These are phyloP conservation scores for Aspergillus sergii DNA, from an alignment of 2,329 filamentous ascomycete genomes.

Conservation along the genomic window DNA sequence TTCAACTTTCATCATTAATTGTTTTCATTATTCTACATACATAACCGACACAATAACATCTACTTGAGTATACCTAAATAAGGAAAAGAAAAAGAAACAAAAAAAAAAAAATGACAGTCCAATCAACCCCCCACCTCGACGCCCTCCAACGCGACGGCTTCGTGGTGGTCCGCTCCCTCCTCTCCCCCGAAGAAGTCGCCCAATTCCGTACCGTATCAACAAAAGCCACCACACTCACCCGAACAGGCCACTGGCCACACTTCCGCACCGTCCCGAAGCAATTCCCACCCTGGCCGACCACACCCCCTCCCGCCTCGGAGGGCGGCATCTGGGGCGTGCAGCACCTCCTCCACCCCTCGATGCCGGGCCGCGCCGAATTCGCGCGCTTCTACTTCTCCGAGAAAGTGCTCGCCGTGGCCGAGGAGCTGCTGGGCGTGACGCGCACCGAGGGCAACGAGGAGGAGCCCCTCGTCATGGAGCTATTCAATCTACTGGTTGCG, in stretches of 20 bases:
- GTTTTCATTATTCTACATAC: neutral
- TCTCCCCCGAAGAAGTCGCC: slow-evolving; percentile 59
- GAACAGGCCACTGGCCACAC: slow-evolving; percentile 75
- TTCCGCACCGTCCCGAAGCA: slow-evolving; percentile 86
- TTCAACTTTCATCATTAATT: neutral
- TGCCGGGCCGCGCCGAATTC: slow-evolving; percentile 65
- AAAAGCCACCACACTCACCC: slow-evolving; percentile 62
- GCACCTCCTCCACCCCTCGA: slow-evolving; percentile 75
- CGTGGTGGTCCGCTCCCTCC: slow-evolving; percentile 68
- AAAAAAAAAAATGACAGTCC: slow-evolving; percentile 16
- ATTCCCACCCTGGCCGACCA: slow-evolving; percentile 81
- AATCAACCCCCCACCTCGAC: slow-evolving; percentile 46
- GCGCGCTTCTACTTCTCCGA: slow-evolving; percentile 72
- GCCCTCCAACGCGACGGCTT: slow-evolving; percentile 72
- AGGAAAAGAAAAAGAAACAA: neutral
- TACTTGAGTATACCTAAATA: neutral
- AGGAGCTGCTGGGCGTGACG: slow-evolving; percentile 60
- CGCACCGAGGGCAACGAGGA: slow-evolving; percentile 48
- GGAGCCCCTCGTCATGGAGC: slow-evolving; percentile 76
- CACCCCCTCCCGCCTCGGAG: slow-evolving; percentile 48
- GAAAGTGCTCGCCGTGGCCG: slow-evolving; percentile 64
- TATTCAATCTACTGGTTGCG: slow-evolving; percentile 82
- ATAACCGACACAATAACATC: too few relatives aligned
- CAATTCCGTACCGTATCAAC: slow-evolving; percentile 63
- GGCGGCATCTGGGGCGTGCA: slow-evolving; percentile 87